A percentile compares a stretch with the other conserved stretches of the same genome.
Conservation (phyloP, 257 asterid genomes). For the Forsythia suspensa region DNA sequence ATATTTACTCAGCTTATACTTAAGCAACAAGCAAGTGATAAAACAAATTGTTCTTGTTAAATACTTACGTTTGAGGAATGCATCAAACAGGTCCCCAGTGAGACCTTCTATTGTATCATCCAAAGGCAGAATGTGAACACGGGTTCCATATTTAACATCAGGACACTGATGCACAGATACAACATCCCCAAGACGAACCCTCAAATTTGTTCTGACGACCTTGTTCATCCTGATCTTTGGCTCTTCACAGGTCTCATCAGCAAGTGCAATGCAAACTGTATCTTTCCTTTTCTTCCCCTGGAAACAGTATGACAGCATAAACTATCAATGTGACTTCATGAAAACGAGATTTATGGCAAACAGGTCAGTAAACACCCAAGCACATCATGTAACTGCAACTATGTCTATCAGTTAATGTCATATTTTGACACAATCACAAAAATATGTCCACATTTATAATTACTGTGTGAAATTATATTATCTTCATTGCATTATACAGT, state of each 20-base stretch:
- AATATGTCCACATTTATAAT: too few relatives aligned
- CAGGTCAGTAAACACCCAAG: background rate
- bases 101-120: background rate
- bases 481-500: too few relatives aligned
- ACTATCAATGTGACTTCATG: background rate
- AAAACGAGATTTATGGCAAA: too few relatives aligned
- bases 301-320: background rate
- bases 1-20: too few relatives aligned
- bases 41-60: background rate
- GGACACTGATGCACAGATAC: background rate
- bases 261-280: background rate
- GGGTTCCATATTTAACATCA: background rate
- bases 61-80: background rate
- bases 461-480: background rate
- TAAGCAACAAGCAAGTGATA: background rate
- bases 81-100: background rate
- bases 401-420: background rate
- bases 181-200: background rate
- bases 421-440: background rate
- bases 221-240: background rate
- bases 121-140: background rate
- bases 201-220: background rate
- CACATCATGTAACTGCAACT: background rate
- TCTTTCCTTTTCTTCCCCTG: background rate
- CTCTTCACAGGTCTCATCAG: background rate